Evolutionary conservation across 2,329 filamentous ascomycete genomes (phyloP).

Genomic region (Conoideocrella luteorostrata): DNA sequence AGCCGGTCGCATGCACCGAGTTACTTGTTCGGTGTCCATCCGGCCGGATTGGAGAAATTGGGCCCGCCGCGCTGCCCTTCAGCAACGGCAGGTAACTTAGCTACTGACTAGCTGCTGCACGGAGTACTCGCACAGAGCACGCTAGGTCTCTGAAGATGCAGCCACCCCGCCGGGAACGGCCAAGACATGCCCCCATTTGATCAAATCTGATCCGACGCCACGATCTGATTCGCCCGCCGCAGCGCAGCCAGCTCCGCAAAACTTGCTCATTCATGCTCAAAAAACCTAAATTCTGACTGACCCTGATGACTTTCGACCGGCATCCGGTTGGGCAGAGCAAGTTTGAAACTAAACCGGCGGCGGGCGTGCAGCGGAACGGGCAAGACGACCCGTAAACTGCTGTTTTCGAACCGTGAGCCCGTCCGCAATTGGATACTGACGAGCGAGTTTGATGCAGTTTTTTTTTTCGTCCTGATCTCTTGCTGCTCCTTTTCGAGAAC

Average conservation of each 20-base stretch:
- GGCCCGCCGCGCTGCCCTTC: not conserved
- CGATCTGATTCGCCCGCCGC: not conserved
- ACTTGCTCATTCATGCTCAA: constrained; percentile 33
- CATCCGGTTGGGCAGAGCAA: too few relatives aligned
- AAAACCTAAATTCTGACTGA: not conserved
- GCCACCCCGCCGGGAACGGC: not conserved
- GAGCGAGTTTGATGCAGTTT: constrained; percentile 4
- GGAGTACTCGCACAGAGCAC: too few relatives aligned
- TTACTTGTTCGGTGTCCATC: not conserved
- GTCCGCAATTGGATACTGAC: constrained; percentile 4
- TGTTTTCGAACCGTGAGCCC: too few relatives aligned
- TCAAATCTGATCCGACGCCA: constrained; percentile 2
- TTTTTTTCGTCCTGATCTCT: not conserved
- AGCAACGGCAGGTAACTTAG: too few relatives aligned
- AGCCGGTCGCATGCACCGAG: not conserved
- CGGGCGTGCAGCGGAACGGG: too few relatives aligned
- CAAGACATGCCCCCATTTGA: not conserved
- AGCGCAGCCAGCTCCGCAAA: constrained; percentile 17
- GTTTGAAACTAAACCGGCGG: too few relatives aligned
- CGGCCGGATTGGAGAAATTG: not conserved
- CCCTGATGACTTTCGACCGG: constrained; percentile 1
- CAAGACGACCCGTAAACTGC: too few relatives aligned
- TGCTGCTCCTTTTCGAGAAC: not conserved
- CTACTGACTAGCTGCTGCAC: too few relatives aligned
- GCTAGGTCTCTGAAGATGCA: too few relatives aligned